Evolutionary conservation across 2,329 filamentous ascomycete species (phyloP), one percentile per base, ranked within the genome.

Genomic region (Alternaria rosae): DNA sequence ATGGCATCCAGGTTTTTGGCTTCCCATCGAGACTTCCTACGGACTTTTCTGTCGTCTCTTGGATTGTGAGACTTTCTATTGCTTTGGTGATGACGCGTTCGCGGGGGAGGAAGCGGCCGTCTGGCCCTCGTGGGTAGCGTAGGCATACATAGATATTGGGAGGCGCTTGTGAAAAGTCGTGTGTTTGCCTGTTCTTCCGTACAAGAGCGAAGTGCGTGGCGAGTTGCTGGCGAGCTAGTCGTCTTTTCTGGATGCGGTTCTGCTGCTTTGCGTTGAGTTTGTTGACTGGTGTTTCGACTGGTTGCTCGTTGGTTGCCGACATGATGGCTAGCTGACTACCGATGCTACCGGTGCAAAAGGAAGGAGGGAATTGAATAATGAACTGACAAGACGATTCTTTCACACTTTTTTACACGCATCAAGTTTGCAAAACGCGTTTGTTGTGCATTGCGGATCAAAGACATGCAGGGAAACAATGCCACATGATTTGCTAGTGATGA

Each of bases 181-280:
- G 9, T 12, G 7, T 9, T 15, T 26, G 48, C 2, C 20, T 17
- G 5, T 26, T 32, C 6, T 57, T 30, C 3, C 45, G 35, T 17
- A 30, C 12, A 3, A 57, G 30, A 21, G 38, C 45, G 3, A 61
- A 17, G 10, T 25, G 25, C 6, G n/a, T 13, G 1, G n/a, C 6
- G 35, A 61, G 42, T 26, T 61, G 45, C 7, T 57, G 38, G 6
- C 59, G 59, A 5, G 59, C 59, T 5, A 61, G 25, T 15, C 59
- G 47, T 30, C 59, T 57, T 21, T 61, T 61, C 11, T 57, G 41
- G 4, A 61, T 61, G 6, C 59, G 47, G 26, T 15, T 32, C 23
- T 25, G 38, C 28, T 61, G 59, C 54, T 61, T 61, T 42, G 20
- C 47, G 41, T 61, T 61, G 28, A 61, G 53, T 6, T 43, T 41